Base-by-base conservation (phyloP, 2,329 filamentous ascomycete species). In the Pochonia chlamydosporia region DNA sequence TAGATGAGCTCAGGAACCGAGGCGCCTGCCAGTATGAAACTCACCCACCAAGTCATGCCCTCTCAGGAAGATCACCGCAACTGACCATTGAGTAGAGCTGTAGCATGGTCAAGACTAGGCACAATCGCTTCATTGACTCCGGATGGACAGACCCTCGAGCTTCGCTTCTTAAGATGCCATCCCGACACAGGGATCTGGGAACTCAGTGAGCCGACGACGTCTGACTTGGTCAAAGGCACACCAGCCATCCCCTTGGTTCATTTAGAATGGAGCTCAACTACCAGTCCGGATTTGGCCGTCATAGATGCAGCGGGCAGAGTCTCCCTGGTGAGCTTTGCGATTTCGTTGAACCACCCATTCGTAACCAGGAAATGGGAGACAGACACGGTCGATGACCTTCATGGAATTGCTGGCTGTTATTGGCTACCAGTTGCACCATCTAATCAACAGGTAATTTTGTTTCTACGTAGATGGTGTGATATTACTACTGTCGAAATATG, bases 101-200 rank as follows among this genome's bases (percentile, higher is more conserved):
- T 96, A 46, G 83, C 87, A 25, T 97, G 92, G 91, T 96, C 92
- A 10, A 90, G 84, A 58, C 79, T 82, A 51, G 92, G 92, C 37
- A 89, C 85, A 50, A 88, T 97, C 55, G 91, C 91, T 24, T 85
- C 84, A 46, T 85, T 97, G 54, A 79, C 84, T 18, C 70, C 79
- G 14, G 85, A 91, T 65, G 86, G 87, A 24, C 76, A 77, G 41
- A 76, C 74, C 13, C 71, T 96, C 44, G 82, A 87, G 59, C 74
- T 95, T 40, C 82, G 84, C 49, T 84, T 88, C 60, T 74, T 96
- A 43, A 77, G 81, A 28, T 84, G 85, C 58, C 75, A 83, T 54
- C 76, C 82, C 1, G 75, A 82, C 11, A 78, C 85, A 65, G 88
- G 85, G 3, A 75, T 74, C 35, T 96, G 91, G 89, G 76, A 75